Conservation (phyloP, 495 filamentous ascomycete species). For the Penicillium nucicola region DNA sequence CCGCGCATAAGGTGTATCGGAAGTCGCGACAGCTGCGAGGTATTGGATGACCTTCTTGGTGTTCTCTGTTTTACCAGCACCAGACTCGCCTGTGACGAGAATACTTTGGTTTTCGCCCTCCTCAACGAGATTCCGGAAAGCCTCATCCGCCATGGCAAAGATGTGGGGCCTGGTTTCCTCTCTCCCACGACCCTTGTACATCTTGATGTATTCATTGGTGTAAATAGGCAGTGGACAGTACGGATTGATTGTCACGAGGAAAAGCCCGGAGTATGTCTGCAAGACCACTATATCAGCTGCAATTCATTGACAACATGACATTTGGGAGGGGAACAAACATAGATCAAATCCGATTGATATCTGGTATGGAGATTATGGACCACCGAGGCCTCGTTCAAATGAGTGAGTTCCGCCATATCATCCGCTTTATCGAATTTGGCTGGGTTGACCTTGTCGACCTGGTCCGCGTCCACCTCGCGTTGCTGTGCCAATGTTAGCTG, state of each 20-base stretch:
- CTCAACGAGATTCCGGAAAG: slow-evolving; percentile 91
- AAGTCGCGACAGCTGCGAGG: slow-evolving; percentile 87
- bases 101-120: slow-evolving; percentile 97
- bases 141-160: slow-evolving; percentile 97
- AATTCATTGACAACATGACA: not conserved
- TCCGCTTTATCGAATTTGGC: slow-evolving; percentile 99
- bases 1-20: slow-evolving; percentile 67
- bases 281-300: slow-evolving; percentile 5
- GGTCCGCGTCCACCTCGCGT: slow-evolving; percentile 78
- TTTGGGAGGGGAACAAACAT: slow-evolving; percentile 49
- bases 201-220: slow-evolving; percentile 91
- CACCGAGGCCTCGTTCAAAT: slow-evolving; percentile 95
- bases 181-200: slow-evolving; percentile 85
- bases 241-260: slow-evolving; percentile 95
- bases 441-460: slow-evolving; percentile 97
- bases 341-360: slow-evolving; percentile 94
- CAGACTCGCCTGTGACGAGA: slow-evolving; percentile 96
- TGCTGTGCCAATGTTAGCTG: slow-evolving; percentile 50
- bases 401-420: slow-evolving; percentile 98
- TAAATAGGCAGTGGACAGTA: slow-evolving; percentile 96
- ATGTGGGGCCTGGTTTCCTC: slow-evolving; percentile 98
- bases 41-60: slow-evolving; percentile 99
- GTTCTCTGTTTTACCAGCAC: slow-evolving; percentile 98
- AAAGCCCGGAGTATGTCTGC: slow-evolving; percentile 93
- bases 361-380: slow-evolving; percentile 93